Evolutionary conservation across 2,329 filamentous ascomycete genomes (phyloP), one percentile per base, ranked within the genome.

Genomic region (Xylariomycetidae sp.): DNA sequence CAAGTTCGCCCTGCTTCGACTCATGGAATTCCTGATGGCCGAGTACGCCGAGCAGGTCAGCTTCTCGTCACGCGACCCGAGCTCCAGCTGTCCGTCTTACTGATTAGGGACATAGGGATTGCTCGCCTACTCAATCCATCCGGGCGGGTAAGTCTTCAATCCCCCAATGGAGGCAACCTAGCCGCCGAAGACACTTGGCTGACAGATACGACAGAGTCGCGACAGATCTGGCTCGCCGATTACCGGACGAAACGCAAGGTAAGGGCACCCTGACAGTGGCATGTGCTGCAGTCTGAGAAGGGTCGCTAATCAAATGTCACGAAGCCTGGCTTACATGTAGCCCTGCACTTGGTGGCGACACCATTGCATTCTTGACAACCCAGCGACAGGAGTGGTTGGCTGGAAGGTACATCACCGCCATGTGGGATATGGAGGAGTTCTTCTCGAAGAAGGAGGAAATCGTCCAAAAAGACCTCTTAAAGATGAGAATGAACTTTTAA

Each of bases 351-450:
- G 40, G 53, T 16, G 65, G 54, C 1, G 64, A 71, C 48, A 60
- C 63, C 1, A 51, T 71, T 24, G 57, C 60, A 0, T 70, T 58
- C 49, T 43, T 71, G 28, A 60, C 60, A 2, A 50, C 49, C 20
- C 51, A 64, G 46, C 56, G 59, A 33, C 54, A 61, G 19, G 56
- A 62, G 3, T 72, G 67, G 66, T 44, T 72, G 14, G 54, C 52
- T 2, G 67, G 63, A 1, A 51, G 67, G 34, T 71, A 65, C 44
- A 38, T 69, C 4, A 61, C 48, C 37, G 53, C 42, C n/a, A 63
- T 52, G 17, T 72, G 67, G 68, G 65, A 71, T 42, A 60, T 72
- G 60, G 50, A 54, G 9, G 63, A 69, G 43, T 46, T 70, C 30
- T 43, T 64, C 37, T 40, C 34, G 1, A 60, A 56, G 44, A 58